These are phyloP conservation scores for Fusarium concolor DNA, from an alignment of 2,329 filamentous ascomycete genomes.

Conservation along the genomic window DNA sequence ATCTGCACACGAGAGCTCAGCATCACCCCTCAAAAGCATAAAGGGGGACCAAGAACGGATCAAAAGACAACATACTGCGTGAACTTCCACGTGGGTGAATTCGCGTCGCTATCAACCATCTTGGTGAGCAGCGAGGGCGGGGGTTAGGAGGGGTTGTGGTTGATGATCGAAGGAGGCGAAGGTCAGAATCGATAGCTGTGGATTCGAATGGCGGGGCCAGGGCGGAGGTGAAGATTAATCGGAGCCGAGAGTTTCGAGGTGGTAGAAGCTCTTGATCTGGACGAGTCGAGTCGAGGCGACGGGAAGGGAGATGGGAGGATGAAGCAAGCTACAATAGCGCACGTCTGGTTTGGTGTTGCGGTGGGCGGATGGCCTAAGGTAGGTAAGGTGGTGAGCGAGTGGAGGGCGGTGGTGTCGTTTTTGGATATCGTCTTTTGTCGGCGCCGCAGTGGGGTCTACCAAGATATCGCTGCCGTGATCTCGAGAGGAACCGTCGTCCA, in stretches of 20 bases:
- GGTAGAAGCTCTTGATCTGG: conserved; percentile 25
- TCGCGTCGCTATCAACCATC: conserved; percentile 97
- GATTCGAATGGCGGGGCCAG: conserved; percentile 37
- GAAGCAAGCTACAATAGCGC: conserved; percentile 39
- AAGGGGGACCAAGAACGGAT: conserved; percentile 3
- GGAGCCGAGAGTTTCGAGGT: conserved; percentile 23
- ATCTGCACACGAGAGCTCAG: conserved; percentile 66
- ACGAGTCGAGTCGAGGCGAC: conserved; percentile 9
- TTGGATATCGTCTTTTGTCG: conserved; percentile 43
- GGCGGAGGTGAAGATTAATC: conserved; percentile 34
- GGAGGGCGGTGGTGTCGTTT: conserved; percentile 39
- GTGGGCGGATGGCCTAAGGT: conserved; percentile 29
- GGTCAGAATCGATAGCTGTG: conserved; percentile 36
- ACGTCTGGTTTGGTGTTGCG: conserved; percentile 40
- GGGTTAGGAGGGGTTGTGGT: conserved; percentile 41
- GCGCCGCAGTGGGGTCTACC: conserved; percentile 40
- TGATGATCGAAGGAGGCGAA: conserved; percentile 41
- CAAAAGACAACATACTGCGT: conserved; percentile 80
- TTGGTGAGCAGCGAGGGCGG: conserved; percentile 61
- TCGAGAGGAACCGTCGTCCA: conserved; percentile 32
- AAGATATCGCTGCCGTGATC: conserved; percentile 37
- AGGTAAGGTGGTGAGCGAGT: conserved; percentile 26
- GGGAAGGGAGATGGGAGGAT: conserved; percentile 31
- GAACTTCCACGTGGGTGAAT: conserved; percentile 99
- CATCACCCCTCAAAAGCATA: conserved; percentile 18